Evolutionary conservation across 768 basidiomycete species (phyloP), one percentile per base, ranked within the genome.

Genomic region (Boletus tylopilopsis): DNA sequence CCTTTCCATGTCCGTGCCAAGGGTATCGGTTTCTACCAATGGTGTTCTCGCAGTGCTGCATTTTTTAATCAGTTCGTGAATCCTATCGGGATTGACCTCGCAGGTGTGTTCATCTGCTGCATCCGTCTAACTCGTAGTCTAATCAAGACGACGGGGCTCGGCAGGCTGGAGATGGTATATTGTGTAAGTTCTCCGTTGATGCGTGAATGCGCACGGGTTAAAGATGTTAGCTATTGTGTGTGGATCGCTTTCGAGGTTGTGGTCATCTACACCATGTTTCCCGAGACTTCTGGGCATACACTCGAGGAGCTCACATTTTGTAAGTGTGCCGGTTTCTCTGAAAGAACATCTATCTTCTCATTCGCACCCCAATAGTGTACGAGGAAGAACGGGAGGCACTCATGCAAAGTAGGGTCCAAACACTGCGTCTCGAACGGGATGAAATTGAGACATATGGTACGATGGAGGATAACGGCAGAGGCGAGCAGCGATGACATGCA

Each of bases 1-100:
- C 82, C 83, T 0, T 85, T 72, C 68, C 76, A 80, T 52, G 73
- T 75, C 24, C 79, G 83, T 50, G 75, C 82, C 1, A 78, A 76
- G 61, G 84, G 84, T 25, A 75, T 84, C 45, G 68, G 81, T 5
- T 58, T 84, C 22, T 84, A 79, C 70, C 80, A 83, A 54, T 79
- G 74, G 72, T 80, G 76, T 63, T 70, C 75, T 37, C 76, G 81
- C 12, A 63, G 71, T 2, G 47, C 24, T 5, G 45, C 19, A 18
- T 62, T 60, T 22, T 3, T 52, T 12, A 34, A 4, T 6, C 50
- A 48, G 19, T 41, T 61, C 16, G 45, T 62, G 6, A 24, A 59
- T 37, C 60, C 60, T 10, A 62, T 59, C 21, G 60, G 53, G 1
- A 51, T 61, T 1, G 42, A 51, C 0, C 25, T 19, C 10, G 53